These are phyloP conservation scores for Aspergillus terreus DNA, from an alignment of 2,329 filamentous ascomycete species.

Conservation along the genomic window DNA sequence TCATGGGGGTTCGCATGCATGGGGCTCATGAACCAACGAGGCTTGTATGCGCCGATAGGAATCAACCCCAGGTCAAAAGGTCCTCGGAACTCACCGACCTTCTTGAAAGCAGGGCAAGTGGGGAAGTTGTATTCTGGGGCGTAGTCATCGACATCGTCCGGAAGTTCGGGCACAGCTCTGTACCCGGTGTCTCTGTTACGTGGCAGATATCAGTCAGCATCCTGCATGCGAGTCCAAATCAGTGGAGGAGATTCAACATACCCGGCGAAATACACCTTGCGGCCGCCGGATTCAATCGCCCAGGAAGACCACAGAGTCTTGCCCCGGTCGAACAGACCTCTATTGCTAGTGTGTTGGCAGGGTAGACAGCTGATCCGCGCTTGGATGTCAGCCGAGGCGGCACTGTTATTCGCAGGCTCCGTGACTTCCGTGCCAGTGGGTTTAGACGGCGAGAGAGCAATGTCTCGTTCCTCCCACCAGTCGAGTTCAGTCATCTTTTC, in stretches of 20 bases:
- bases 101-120: constrained; percentile 75
- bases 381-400: constrained; percentile 50
- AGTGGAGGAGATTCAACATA: constrained; percentile 26
- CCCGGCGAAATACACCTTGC: constrained; percentile 79
- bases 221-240: neutral
- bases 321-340: constrained; percentile 65
- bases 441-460: constrained; percentile 55
- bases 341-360: constrained; percentile 75
- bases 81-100: constrained; percentile 75
- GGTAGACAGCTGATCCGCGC: constrained; percentile 76
- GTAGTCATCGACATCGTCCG: constrained; percentile 67
- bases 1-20: constrained; percentile 88
- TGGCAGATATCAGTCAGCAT: constrained; percentile 11
- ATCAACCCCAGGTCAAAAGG: constrained; percentile 90
- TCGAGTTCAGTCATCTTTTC: constrained; percentile 81
- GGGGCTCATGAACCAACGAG: constrained; percentile 63
- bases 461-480: constrained; percentile 84
- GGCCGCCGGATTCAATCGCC: constrained; percentile 68
- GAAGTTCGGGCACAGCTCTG: constrained; percentile 66
- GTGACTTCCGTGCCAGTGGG: constrained; percentile 25
- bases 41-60: constrained; percentile 83
- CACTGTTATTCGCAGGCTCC: constrained; percentile 16
- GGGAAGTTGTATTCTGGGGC: constrained; percentile 64
- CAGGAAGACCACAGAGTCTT: constrained; percentile 86
- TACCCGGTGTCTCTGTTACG: constrained; percentile 79